A percentile compares a stretch with the other conserved stretches of the same genome.
phyloP scores from a whole-genome alignment of 306 rosid species.

The Datisca glomerata region DNA sequence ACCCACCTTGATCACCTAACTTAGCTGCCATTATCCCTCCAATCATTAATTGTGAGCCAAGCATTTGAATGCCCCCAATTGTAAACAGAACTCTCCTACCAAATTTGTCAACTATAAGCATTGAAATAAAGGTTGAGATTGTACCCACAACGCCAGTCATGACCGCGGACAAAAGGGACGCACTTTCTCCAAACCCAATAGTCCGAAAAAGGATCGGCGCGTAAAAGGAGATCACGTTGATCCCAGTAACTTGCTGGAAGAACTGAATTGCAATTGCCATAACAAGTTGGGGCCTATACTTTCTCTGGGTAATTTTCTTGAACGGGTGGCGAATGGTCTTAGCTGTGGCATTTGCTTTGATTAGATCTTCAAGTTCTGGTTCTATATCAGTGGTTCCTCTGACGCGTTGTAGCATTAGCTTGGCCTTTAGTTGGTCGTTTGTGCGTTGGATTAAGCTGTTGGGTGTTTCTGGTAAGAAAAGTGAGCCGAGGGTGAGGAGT shows the following conservation, averaged over 20 bases:
- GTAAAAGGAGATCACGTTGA: too few relatives aligned
- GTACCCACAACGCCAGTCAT: slow-evolving; percentile 35
- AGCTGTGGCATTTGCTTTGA: slow-evolving; percentile 26
- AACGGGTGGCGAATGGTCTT: slow-evolving; percentile 35
- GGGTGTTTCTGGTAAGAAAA: slow-evolving; percentile 33
- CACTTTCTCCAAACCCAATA: slow-evolving; percentile 50
- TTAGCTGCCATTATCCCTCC: slow-evolving; percentile 37
- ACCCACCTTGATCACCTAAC: slow-evolving; percentile 44
- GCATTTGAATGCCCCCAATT: slow-evolving; percentile 53
- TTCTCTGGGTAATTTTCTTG: slow-evolving; percentile 27
- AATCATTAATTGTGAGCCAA: slow-evolving; percentile 30
- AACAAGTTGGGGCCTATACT: slow-evolving; percentile 51
- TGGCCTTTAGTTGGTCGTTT: slow-evolving; percentile 15
- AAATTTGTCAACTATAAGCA: slow-evolving; percentile 49
- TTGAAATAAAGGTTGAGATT: slow-evolving; percentile 40
- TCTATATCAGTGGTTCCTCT: slow-evolving; percentile 39
- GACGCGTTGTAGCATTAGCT: slow-evolving; percentile 22
- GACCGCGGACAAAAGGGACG: slow-evolving; percentile 35
- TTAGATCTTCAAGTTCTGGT: slow-evolving; percentile 43
- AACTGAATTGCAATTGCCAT: slow-evolving; percentile 56
- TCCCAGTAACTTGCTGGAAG: slow-evolving; percentile 55
- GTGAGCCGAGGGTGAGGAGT: slow-evolving; percentile 43
- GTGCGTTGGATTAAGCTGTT: slow-evolving; percentile 22
- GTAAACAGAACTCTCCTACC: slow-evolving; percentile 46
- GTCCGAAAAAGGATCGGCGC: slow-evolving; percentile 45